phyloP scores from a whole-genome alignment of 495 filamentous ascomycete genomes.

The Viridothelium virens region DNA sequence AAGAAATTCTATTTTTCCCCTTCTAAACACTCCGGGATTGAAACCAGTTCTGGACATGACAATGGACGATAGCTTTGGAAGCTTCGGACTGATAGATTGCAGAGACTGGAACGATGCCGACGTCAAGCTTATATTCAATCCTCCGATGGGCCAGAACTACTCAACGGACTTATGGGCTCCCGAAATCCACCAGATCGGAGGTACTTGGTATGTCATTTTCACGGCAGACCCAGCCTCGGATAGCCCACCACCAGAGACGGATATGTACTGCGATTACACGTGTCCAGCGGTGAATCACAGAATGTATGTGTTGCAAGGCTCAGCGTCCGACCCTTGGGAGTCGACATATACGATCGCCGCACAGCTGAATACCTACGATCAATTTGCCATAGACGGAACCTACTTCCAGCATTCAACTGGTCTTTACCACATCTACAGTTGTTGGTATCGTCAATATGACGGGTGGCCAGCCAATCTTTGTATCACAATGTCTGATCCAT shows the following conservation, averaged over 20 bases:
- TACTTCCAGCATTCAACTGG: slow-evolving; percentile 39
- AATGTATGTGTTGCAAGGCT: slow-evolving; percentile 44
- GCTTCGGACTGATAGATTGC: not conserved
- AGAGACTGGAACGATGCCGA: slow-evolving; percentile 43
- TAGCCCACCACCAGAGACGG: slow-evolving; percentile 34
- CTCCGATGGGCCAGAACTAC: slow-evolving; percentile 36
- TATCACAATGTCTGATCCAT: slow-evolving; percentile 43
- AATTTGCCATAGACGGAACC: slow-evolving; percentile 48
- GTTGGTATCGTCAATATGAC: slow-evolving; percentile 42
- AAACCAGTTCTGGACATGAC: not conserved
- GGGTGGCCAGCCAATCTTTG: slow-evolving; percentile 47
- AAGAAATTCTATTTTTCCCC: slow-evolving; percentile 2
- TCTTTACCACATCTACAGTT: slow-evolving; percentile 46
- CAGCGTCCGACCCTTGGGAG: slow-evolving; percentile 38
- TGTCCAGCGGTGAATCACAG: slow-evolving; percentile 43
- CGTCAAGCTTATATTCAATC: slow-evolving; percentile 35
- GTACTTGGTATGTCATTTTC: slow-evolving; percentile 47
- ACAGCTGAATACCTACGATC: slow-evolving; percentile 44
- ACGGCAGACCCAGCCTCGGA: slow-evolving; percentile 42
- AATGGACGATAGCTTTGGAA: not conserved
- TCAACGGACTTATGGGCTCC: slow-evolving; percentile 43
- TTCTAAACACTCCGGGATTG: not conserved
- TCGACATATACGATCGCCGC: slow-evolving; percentile 37
- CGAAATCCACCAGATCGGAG: slow-evolving; percentile 42
- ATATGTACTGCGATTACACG: slow-evolving; percentile 30